Base-by-base conservation (phyloP, 306 rosid genomes). In the Cicer pinnatifidum region DNA sequence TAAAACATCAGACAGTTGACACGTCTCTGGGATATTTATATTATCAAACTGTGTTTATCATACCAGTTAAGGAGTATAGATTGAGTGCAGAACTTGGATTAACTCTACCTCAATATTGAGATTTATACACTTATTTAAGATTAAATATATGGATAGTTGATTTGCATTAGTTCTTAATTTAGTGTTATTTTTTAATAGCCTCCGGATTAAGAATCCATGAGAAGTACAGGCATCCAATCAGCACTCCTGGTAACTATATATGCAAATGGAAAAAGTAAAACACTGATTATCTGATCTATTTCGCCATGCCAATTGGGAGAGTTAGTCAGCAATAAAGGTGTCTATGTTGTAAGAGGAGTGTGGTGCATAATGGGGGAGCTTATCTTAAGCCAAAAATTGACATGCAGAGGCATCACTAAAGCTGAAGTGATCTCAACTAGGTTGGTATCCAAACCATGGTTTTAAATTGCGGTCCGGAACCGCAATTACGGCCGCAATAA, bases 61-160 rank as follows among this genome's bases (percentile, higher is more conserved):
- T 11, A 33, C 62, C 73, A 66, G 57, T 67, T 73, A 62, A 74
- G 11, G 60, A 51, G 13, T 47, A 68, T 73, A 28, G 35, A 28
- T 28, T 28, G 28, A 28, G 4, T 3, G 4, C 35, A 28, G 35
- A 28, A 28, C 35, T 28, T 28, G 35, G 35, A 28, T 28, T 28
- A 28, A 28, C 35, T 28, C 35, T 3, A 28, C 4, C 50, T 9
- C 50, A 45, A 45, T 3, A 45, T 45, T 45, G 11, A 45, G 50
- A 11, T 45, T 11, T 45, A 11, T 45, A 45, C 13, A 3, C 50
- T 45, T 45, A 3, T 9, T 45, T 45, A 45, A 45, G 50, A 45
- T 45, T 45, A 45, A 45, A 45, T 10, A 45, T 45, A 45, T 4
- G 13, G 11, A 45, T 47, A 8, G 16, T 47, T 47, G 16, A 5